Conservation (phyloP, 768 basidiomycete species). For the Artomyces pyxidatus region DNA sequence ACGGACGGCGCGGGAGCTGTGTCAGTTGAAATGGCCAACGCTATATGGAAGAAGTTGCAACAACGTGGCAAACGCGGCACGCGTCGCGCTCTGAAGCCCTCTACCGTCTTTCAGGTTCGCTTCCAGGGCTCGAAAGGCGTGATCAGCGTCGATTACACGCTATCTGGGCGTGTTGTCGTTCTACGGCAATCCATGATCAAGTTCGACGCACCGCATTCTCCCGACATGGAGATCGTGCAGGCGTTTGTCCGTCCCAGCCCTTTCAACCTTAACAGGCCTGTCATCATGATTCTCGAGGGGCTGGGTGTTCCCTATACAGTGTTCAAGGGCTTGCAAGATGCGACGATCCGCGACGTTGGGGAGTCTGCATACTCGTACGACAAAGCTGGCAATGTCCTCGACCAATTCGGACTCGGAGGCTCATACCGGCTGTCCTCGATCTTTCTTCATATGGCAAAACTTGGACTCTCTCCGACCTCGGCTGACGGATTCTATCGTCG, state of each 20-base stretch:
- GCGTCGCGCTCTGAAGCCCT: conserved; percentile 27
- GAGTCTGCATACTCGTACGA: conserved; percentile 34
- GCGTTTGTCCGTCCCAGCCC: conserved; percentile 52
- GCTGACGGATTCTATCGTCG: conserved; percentile 42
- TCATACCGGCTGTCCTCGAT: conserved; percentile 50
- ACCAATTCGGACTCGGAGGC: conserved; percentile 46
- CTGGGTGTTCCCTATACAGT: conserved; percentile 48
- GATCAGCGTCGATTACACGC: conserved; percentile 47
- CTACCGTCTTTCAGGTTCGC: conserved; percentile 52
- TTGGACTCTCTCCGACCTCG: conserved; percentile 31
- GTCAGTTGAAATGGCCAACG: conserved; percentile 43
- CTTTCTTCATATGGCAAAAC: conserved; percentile 39
- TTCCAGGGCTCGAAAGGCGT: conserved; percentile 62
- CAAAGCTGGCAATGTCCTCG: conserved; percentile 41
- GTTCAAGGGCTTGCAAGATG: conserved; percentile 46
- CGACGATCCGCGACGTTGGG: conserved; percentile 39
- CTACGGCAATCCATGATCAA: conserved; percentile 62
- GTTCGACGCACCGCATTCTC: conserved; percentile 42
- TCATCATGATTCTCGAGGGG: conserved; percentile 58
- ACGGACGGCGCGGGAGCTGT: conserved; percentile 69
- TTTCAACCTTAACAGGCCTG: conserved; percentile 52
- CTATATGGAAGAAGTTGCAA: conserved; percentile 35
- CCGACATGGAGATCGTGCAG: conserved; percentile 52
- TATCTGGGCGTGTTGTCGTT: conserved; percentile 41
- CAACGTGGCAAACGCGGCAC: conserved; percentile 29